phyloP scores from a whole-genome alignment of 371 early-diverging fungal genomes.

The Mycotypha africana region DNA sequence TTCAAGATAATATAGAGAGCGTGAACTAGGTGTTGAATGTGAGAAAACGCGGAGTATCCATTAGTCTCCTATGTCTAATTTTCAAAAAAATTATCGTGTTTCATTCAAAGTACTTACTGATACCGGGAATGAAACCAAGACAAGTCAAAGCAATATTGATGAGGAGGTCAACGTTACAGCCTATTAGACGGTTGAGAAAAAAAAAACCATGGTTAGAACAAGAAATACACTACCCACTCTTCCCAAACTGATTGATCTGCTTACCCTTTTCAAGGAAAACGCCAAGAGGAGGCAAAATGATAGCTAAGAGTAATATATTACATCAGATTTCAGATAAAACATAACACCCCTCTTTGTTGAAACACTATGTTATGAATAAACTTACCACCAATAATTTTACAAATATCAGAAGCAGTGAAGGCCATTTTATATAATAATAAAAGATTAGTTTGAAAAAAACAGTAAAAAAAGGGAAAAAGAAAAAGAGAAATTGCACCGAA shows the following conservation, averaged over 20 bases:
- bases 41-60: too few relatives aligned
- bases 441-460: too few relatives aligned
- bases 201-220: too few relatives aligned
- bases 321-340: neutral
- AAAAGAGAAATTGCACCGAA: too few relatives aligned
- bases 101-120: constrained; percentile 14
- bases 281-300: constrained; percentile 61
- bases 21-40: too few relatives aligned
- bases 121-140: constrained; percentile 74
- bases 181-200: neutral
- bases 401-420: constrained; percentile 19
- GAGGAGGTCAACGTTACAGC: constrained; percentile 61
- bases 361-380: neutral
- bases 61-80: neutral
- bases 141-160: constrained; percentile 69
- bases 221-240: too few relatives aligned
- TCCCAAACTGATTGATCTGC: neutral
- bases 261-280: constrained; percentile 47
- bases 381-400: constrained; percentile 26
- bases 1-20: too few relatives aligned
- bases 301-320: constrained; percentile 17
- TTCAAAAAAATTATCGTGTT: neutral
- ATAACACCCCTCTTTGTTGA: neutral
- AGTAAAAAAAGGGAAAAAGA: too few relatives aligned
- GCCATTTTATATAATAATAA: too few relatives aligned